Base-by-base conservation (phyloP, 2,329 filamentous ascomycete genomes). In the Neopestalotiopsis sp. region DNA sequence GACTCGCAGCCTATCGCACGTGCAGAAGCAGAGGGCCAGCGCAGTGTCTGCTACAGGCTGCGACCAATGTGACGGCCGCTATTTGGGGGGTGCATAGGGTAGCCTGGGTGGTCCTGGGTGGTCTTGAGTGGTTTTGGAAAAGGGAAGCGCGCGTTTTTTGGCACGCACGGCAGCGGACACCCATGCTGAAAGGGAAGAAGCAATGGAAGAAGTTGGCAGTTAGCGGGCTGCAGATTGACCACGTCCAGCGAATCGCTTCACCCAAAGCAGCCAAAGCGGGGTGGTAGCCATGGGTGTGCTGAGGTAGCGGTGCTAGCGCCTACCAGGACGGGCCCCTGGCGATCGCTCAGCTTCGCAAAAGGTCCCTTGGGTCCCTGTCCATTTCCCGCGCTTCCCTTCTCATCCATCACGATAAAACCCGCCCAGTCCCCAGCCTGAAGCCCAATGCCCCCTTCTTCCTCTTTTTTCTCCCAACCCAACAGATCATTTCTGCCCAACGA, bases 11-110 rank as follows among this genome's bases (percentile, higher is more conserved):
- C 82, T 83, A 84, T 84, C 73, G 77, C 72, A 76, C 71, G 65
- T 76, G 77, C 77, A 81, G 81, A 70, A 75, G 74, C 70, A 73
- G 72, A 74, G 74, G 79, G 84, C 82, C 84, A 85, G 76, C 84
- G 81, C 84, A 85, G 79, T 79, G 75, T 77, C 81, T 69, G 73
- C 71, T 20, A 70, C 71, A 58, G 71, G 72, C 71, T 75, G 75
- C 82, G 80, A 78, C 82, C 82, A 79, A 76, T 84, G 83, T 82
- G 81, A 84, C 79, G 83, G 78, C 83, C 74, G 17, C 45, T 5
- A 7, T 49, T n/a, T 4, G 14, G 17, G 6, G 17, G 45, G n/a
- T 52, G 17, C 24, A 28, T 28, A 28, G 24, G 24, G 24, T 28
- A 28, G 24, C 24, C 24, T 28, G 24, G 24, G 24, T 28, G 24